Evolutionary conservation across 345 rosid species (phyloP).

Genomic region (Rhizophora apiculata): DNA sequence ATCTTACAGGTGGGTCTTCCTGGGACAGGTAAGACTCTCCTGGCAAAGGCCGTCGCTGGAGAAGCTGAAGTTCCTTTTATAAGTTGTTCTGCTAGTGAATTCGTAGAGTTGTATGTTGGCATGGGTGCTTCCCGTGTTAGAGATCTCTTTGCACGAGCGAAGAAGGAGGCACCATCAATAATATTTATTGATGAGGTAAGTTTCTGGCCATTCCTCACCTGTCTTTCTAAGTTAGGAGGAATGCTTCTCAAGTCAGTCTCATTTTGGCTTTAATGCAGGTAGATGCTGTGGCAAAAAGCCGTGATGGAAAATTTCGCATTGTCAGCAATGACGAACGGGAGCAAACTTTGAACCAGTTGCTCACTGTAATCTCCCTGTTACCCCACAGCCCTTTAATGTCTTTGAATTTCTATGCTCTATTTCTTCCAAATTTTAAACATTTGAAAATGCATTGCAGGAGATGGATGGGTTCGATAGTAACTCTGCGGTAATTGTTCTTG

Average conservation of each 20-base stretch:
- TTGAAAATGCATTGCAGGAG: slow-evolving; percentile 54
- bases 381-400: slow-evolving; percentile 8
- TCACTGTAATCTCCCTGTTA: slow-evolving; percentile 55
- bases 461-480: slow-evolving; percentile 99
- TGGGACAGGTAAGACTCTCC: slow-evolving; percentile 95
- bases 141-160: slow-evolving; percentile 92
- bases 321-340: slow-evolving; percentile 94
- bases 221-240: too few species aligned
- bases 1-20: slow-evolving; percentile 85
- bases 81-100: slow-evolving; percentile 97
- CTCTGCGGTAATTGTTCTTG: slow-evolving; percentile 95
- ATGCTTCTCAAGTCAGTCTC: neutral
- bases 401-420: neutral
- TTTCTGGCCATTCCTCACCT: neutral
- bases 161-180: slow-evolving; percentile 96
- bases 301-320: slow-evolving; percentile 85
- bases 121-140: slow-evolving; percentile 99
- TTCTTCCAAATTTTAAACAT: slow-evolving; percentile 5
- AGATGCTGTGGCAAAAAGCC: slow-evolving; percentile 98
- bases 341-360: slow-evolving; percentile 95
- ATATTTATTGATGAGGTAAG: slow-evolving; percentile 92
- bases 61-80: slow-evolving; percentile 96
- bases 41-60: slow-evolving; percentile 96
- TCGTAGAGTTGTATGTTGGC: slow-evolving; percentile 90
- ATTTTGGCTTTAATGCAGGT: slow-evolving; percentile 48